Evolutionary conservation across 805 yeast species (phyloP).

Genomic region (Candida awuae): DNA sequence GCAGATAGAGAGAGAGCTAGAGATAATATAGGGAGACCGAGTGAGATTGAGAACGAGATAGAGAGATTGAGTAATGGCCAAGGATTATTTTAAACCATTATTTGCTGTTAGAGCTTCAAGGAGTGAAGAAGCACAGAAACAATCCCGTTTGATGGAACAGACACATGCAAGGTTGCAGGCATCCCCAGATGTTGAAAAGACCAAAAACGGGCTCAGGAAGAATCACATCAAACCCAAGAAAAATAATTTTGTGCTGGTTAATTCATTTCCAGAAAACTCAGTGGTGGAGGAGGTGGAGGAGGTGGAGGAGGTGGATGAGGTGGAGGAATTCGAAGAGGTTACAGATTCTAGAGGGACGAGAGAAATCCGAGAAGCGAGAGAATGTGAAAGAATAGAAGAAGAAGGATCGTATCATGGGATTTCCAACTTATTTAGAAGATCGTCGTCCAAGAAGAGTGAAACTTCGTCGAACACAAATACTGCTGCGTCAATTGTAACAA

Average conservation of each 20-base stretch:
- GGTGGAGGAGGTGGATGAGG: neutral
- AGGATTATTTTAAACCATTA: conserved; percentile 3
- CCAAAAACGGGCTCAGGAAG: conserved; percentile 24
- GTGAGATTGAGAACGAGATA: no score
- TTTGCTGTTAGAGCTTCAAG: conserved; percentile 16
- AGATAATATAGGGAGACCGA: no score
- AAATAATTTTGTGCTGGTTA: conserved; percentile 1
- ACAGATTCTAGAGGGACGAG: no score
- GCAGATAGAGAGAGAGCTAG: no score
- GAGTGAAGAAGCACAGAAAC: conserved; percentile 27
- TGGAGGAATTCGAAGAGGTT: conserved; percentile 1
- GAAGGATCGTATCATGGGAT: neutral
- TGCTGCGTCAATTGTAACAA: neutral
- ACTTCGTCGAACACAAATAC: neutral
- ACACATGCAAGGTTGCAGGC: conserved; percentile 17
- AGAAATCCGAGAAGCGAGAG: no score
- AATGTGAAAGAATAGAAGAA: no score
- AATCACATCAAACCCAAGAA: conserved; percentile 26
- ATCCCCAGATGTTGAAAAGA: conserved; percentile 15
- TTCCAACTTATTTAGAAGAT: conserved; percentile 2
- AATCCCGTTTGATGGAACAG: conserved; percentile 25
- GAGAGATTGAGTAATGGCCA: no score
- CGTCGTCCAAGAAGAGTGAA: neutral
- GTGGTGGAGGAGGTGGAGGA: no score
- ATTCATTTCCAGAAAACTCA: neutral